Conservation (phyloP, 2,329 filamentous ascomycete species). For the Juglanconis sp. region DNA sequence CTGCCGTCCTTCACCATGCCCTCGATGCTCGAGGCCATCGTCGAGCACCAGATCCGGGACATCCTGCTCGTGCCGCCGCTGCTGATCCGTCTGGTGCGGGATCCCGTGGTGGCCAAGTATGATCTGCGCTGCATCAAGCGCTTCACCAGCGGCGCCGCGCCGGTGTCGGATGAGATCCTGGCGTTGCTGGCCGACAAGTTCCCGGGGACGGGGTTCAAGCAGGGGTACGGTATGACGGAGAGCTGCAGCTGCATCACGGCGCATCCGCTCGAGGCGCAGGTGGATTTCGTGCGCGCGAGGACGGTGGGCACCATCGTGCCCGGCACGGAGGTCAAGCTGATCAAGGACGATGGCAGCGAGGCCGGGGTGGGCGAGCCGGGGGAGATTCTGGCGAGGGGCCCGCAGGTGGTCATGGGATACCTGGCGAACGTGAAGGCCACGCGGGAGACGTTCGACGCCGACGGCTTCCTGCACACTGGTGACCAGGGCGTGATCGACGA, state of each 20-base stretch:
- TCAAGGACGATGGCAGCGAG: slow-evolving; percentile 33
- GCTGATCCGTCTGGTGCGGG: slow-evolving; percentile 57
- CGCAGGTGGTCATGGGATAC: slow-evolving; percentile 49
- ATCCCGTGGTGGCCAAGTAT: slow-evolving; percentile 51
- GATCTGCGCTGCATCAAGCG: slow-evolving; percentile 40
- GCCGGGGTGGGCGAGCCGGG: slow-evolving; percentile 47
- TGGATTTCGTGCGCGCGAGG: slow-evolving; percentile 53
- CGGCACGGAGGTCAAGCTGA: slow-evolving; percentile 57
- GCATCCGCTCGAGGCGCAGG: slow-evolving; percentile 52
- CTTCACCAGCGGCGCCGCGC: slow-evolving; percentile 50
- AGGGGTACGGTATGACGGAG: slow-evolving; percentile 69
- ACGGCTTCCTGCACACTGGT: slow-evolving; percentile 58
- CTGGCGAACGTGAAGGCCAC: slow-evolving; percentile 41
- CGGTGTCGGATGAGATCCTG: slow-evolving; percentile 54
- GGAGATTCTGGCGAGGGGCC: slow-evolving; percentile 39
- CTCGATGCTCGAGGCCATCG: slow-evolving; percentile 50
- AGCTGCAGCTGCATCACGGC: slow-evolving; percentile 61
- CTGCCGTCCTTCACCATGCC: slow-evolving; percentile 62
- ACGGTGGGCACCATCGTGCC: slow-evolving; percentile 55
- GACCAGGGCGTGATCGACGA: slow-evolving; percentile 54
- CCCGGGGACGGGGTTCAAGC: slow-evolving; percentile 58
- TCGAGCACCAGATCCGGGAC: slow-evolving; percentile 51
- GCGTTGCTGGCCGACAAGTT: slow-evolving; percentile 53
- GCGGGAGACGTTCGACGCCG: slow-evolving; percentile 46
- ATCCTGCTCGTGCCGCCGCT: slow-evolving; percentile 59